Evolutionary conservation across 2,329 filamentous ascomycete species (phyloP).

Genomic region (Verticillium isaacii): DNA sequence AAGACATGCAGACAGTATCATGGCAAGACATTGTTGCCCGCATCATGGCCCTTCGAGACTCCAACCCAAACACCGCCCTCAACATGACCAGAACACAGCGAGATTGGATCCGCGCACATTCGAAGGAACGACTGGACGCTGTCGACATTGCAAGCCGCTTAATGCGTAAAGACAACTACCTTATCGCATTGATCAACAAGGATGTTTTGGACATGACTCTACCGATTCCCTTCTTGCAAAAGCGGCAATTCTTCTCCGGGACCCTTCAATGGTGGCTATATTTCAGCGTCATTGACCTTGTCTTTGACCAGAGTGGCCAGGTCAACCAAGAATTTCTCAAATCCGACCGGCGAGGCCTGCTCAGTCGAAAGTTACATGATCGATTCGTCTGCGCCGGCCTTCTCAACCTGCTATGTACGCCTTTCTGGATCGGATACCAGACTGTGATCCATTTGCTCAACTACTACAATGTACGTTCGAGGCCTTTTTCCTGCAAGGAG

Average conservation of each 20-base stretch:
- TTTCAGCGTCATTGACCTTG: constrained; percentile 85
- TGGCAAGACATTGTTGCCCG: constrained; percentile 89
- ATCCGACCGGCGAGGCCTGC: constrained; percentile 69
- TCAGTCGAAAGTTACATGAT: constrained; percentile 72
- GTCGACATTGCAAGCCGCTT: constrained; percentile 95
- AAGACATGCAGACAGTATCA: constrained; percentile 89
- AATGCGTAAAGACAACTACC: constrained; percentile 95
- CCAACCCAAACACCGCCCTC: constrained; percentile 74
- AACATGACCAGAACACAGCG: constrained; percentile 48
- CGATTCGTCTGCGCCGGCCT: constrained; percentile 80
- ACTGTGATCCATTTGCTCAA: constrained; percentile 88
- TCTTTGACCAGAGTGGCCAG: constrained; percentile 86
- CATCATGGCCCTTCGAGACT: constrained; percentile 77
- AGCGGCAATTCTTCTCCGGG: constrained; percentile 78
- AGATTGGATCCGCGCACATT: constrained; percentile 71
- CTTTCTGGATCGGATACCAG: constrained; percentile 82
- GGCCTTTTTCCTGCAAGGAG: neutral
- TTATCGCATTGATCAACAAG: constrained; percentile 97
- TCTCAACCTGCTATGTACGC: constrained; percentile 81
- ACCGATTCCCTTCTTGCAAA: constrained; percentile 76
- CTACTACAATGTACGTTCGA: constrained; percentile 73
- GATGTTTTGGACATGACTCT: constrained; percentile 85
- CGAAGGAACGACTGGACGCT: constrained; percentile 90
- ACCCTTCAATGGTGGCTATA: constrained; percentile 91
- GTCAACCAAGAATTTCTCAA: constrained; percentile 83